Conservation (phyloP, 140 eudicot species). For the Cichorium intybus region DNA sequence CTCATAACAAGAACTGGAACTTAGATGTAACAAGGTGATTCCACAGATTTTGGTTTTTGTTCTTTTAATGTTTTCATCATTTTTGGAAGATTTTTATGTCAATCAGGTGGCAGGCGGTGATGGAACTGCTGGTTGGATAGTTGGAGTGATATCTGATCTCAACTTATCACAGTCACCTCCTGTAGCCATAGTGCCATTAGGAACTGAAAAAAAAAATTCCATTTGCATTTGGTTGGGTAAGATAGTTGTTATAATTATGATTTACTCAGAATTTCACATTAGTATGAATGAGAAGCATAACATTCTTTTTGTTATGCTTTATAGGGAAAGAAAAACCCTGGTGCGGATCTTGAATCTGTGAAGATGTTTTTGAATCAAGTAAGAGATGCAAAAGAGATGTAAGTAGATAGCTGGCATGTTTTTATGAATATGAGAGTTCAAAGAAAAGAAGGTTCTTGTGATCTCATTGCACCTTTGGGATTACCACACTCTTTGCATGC, state of each 20-base stretch:
- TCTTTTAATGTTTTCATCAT: neutral
- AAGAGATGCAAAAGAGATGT: too few species aligned
- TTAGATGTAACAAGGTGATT: too few species aligned
- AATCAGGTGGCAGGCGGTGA: constrained; percentile 93
- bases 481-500: constrained; percentile 91
- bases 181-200: too few species aligned
- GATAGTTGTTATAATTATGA: too few species aligned
- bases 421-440: constrained; percentile 77
- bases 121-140: constrained; percentile 96
- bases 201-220: too few species aligned
- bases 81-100: too few species aligned
- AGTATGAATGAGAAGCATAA: constrained; percentile 4
- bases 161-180: constrained; percentile 51
- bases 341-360: too few species aligned
- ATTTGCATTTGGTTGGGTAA: too few species aligned
- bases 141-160: constrained; percentile 79
- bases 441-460: constrained; percentile 54
- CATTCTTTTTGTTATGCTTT: constrained; percentile 25
- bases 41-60: too few species aligned
- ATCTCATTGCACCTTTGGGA: too few species aligned
- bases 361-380: too few species aligned
- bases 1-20: too few species aligned
- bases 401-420: constrained; percentile 94
- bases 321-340: constrained; percentile 91
- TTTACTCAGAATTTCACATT: constrained; percentile 55